A percentile compares a stretch with the other conserved stretches of the same genome.
These are phyloP conservation scores for Fistulifera solaris DNA, from an alignment of 108 stramenopile genomes.

Conservation along the genomic window DNA sequence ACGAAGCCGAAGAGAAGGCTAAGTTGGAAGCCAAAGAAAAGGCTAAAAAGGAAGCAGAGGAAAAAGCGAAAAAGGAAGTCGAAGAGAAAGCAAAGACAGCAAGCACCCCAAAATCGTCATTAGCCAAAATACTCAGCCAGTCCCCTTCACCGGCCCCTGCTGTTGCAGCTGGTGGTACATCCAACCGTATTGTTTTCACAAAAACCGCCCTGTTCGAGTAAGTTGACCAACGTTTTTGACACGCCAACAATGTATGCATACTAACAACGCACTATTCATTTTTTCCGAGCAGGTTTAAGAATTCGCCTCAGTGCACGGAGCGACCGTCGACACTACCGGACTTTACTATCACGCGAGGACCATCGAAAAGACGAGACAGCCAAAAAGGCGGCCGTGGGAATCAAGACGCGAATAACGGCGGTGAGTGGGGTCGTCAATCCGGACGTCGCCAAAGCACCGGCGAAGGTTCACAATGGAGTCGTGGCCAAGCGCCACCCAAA, in stretches of 20 bases:
- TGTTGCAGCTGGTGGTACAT: background rate
- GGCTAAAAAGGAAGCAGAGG: slow-evolving; percentile 12
- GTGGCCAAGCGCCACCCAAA: slow-evolving; percentile 17
- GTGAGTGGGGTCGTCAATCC: slow-evolving; percentile 31
- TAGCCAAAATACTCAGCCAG: background rate
- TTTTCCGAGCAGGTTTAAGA: slow-evolving; percentile 22
- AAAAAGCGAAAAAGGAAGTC: slow-evolving; percentile 11
- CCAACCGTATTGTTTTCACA: slow-evolving; percentile 25
- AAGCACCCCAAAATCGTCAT: slow-evolving; percentile 11
- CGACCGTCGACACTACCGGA: slow-evolving; percentile 32
- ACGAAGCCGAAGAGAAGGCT: too few species aligned
- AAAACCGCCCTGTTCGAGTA: slow-evolving; percentile 31
- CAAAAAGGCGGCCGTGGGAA: slow-evolving; percentile 15
- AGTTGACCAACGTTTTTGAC: slow-evolving; percentile 5
- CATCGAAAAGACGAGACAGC: slow-evolving; percentile 15
- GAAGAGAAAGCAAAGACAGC: slow-evolving; percentile 22
- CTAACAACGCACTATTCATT: background rate
- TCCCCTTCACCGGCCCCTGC: slow-evolving; percentile 5
- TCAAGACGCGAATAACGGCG: slow-evolving; percentile 12
- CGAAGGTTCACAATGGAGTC: slow-evolving; percentile 15
- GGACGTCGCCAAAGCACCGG: slow-evolving; percentile 7
- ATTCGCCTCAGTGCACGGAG: slow-evolving; percentile 18
- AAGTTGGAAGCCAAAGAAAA: slow-evolving; percentile 16
- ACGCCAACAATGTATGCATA: slow-evolving; percentile 1
- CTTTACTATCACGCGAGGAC: slow-evolving; percentile 25